Evolutionary conservation across 1,139 yeast genomes (phyloP), one percentile per base, ranked within the genome.

Genomic region (Pichia cactophila): DNA sequence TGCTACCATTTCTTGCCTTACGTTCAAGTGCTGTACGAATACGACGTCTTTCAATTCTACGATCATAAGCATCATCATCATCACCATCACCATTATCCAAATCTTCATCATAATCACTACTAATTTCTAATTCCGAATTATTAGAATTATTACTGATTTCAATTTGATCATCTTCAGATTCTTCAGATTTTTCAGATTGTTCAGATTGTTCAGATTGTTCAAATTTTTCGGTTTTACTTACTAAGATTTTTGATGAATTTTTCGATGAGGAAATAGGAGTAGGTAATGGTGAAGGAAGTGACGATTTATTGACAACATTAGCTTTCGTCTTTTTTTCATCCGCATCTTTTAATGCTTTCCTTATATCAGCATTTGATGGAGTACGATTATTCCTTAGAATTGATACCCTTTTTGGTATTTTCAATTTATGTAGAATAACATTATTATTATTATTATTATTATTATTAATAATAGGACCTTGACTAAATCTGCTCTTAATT

Each of bases 141-240:
- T 17, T 33, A 33, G 26, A n/a, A 14, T 17, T 40, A 12, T 41
- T 36, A 5, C 12, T 28, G 10, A 17, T 11, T 5, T 46, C 40
- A 31, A 29, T n/a, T 26, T 33, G 29, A 14, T 43, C 44, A 16
- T 46, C 48, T 29, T 46, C 50, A 35, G 36, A 36, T 37, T 45
- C 44, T 31, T 33, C 47, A 5, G 38, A 17, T n/a, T 9, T 16
- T 28, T 44, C 26, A 31, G 42, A 10, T 40, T 47, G 40, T 26
- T 17, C 37, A 33, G 36, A 33, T 33, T 33, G 2, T 33, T 12
- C 36, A 28, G 16, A 33, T n/a, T 20, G 20, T 20, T 20, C 23
- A 23, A 23, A 23, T 14, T n/a, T n/a, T 14, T 14, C 36, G 36
- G n/a, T 11, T n/a, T 33, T 33, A n/a, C 4, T n/a, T 14, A 2